Evolutionary conservation across 345 rosid genomes (phyloP).

Genomic region (Citrus mangshanensis): DNA sequence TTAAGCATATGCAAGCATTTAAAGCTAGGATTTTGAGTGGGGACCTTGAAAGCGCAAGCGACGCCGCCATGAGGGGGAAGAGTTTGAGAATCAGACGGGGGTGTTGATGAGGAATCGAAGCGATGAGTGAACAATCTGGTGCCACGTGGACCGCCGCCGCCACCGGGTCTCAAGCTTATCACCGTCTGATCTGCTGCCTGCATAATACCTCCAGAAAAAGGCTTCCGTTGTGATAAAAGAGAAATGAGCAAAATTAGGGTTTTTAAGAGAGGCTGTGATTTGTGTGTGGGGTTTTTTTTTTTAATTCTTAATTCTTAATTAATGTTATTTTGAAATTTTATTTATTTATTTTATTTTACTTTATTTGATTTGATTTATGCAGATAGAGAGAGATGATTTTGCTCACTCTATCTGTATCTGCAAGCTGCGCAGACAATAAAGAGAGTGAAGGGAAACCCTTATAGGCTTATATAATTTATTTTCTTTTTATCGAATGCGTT

Average conservation of each 20-base stretch:
- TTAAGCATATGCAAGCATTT: neutral
- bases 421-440: neutral
- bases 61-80: constrained; percentile 5
- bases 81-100: constrained; percentile 7
- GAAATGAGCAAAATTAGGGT: neutral
- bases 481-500: too few relatives aligned
- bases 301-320: neutral
- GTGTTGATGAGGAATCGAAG: constrained; percentile 10
- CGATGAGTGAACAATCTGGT: constrained; percentile 21
- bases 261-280: neutral
- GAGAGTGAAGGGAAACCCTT: too few relatives aligned
- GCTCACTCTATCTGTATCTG: neutral
- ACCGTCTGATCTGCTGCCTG: constrained; percentile 32
- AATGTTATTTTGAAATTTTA: neutral
- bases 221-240: neutral
- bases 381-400: constrained; percentile 1
- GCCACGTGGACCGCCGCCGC: constrained; percentile 13
- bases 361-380: neutral
- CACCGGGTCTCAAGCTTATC: constrained; percentile 38
- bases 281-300: neutral
- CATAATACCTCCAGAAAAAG: constrained; percentile 5
- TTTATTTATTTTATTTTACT: neutral
- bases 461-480: too few relatives aligned
- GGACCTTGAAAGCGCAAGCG: constrained; percentile 10
- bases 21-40: neutral